Evolutionary conservation across 106 monocot genomes (phyloP).

Genomic region (Phalaenopsis equestris): DNA sequence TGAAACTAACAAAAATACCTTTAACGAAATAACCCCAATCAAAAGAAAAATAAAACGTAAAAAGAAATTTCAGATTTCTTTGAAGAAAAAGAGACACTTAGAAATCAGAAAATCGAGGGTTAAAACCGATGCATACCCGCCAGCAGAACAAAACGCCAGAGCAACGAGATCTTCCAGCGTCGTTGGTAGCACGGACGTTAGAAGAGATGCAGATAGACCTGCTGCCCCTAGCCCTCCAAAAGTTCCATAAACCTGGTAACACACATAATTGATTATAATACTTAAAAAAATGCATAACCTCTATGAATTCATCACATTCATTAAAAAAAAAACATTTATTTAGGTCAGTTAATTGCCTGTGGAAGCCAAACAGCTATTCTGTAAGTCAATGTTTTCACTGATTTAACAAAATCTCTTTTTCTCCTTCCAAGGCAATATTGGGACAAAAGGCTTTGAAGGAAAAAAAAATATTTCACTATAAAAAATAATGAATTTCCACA

Average conservation of each 20-base stretch:
- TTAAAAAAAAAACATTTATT: not conserved
- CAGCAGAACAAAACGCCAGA: constrained; percentile 73
- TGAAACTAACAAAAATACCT: no score
- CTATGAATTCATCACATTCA: no score
- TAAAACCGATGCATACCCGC: constrained; percentile 53
- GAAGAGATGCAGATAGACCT: constrained; percentile 89
- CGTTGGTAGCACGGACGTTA: constrained; percentile 89
- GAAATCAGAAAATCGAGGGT: not conserved
- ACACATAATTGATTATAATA: not conserved
- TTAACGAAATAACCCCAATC: not conserved
- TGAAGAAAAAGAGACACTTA: not conserved
- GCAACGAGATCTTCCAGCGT: constrained; percentile 95
- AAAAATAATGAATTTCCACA: not conserved
- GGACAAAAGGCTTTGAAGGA: not conserved
- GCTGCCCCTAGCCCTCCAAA: constrained; percentile 89
- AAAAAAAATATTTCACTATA: not conserved
- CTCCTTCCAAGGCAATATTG: not conserved
- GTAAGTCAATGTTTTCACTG: not conserved
- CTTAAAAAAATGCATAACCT: not conserved
- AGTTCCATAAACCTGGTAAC: constrained; percentile 63
- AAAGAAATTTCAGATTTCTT: not conserved
- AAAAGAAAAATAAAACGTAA: not conserved
- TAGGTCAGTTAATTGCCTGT: not conserved
- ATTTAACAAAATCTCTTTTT: not conserved
- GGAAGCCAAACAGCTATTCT: not conserved